Base-by-base conservation (phyloP, 768 basidiomycete species). In the Gymnopilus dilepis region DNA sequence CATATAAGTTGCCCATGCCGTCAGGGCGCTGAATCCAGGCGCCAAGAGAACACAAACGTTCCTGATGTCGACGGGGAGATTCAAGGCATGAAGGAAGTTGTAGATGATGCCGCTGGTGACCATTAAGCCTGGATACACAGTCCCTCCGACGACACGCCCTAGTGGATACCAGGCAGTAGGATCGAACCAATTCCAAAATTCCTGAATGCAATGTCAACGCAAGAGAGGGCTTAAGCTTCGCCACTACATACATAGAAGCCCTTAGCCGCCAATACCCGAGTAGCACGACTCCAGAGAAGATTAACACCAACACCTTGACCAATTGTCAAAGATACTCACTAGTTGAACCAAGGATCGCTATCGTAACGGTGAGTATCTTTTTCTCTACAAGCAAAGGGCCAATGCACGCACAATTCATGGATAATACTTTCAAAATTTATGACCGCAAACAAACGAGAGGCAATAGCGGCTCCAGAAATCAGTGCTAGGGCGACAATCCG, bases 141-240 rank as follows among this genome's bases (percentile, higher is more conserved):
- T 99, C 53, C 97, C 97, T 55, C 97, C 97, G 43, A 99, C 97
- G 52, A 97, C 95, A 69, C 97, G 94, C 45, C 97, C 97, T 0
- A 99, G 87, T 11, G 97, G 97, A 70, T 99, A 99, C 97, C 97
- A 99, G 67, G 97, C 97, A 3, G 97, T 97, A 21, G 96, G 96
- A 77, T 99, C 97, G 73, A 99, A 99, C 97, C 97, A 99, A 72
- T 99, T 99, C 97, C 97, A 99, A 79, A 99, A 99, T 88, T 92
- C 97, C 95, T 97, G 64, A 57, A 13, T 34, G 11, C 55, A 5
- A 13, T 43, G 26, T 67, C 33, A 58, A 51, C 37, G 17, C 41
- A n/a, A 8, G 21, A 22, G 26, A 54, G 33, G 28, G 37, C 22
- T 22, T 56, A 34, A 8, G 21, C 31, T 5, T 17, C 11, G 56